Base-by-base conservation (phyloP, 176 grass and related monocot genomes). In the Juncus effusus region DNA sequence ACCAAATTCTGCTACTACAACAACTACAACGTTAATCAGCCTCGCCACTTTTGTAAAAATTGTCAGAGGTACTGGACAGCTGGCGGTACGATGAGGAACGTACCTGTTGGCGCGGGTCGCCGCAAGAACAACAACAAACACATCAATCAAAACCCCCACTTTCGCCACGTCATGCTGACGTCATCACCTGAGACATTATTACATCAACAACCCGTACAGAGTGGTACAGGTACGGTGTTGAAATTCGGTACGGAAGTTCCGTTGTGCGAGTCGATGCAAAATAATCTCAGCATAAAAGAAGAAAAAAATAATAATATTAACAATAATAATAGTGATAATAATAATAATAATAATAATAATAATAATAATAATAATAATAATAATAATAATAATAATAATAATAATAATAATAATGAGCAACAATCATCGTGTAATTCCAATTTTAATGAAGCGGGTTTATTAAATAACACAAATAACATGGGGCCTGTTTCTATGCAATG, bases 1-100 rank as follows among this genome's bases (percentile, higher is more conserved):
- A 97, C 88, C 16, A 97, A 97, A 74, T 96, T 96, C 50, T 89
- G 93, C 82, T 96, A 91, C 69, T 96, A 89, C 59, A 96, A 96
- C 72, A 92, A 97, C 55, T 89, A 91, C 77, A 97, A 86, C 36
- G 77, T 84, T 51, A 88, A 91, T 54, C 88, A 97, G 70, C 93
- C 93, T 28, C 87, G 93, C 63, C 93, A 97, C 78, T 89, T 75
- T 56, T 97, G 88, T 47, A 77, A 84, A 61, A 86, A 80, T 65
- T 97, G 94, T 61, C 81, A 89, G 78, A 89, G 88, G 49, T 93
- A 86, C 72, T 97, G 85, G 94, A 97, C 85, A 70, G 78, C 72
- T 0, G 94, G 94, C n/a, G 88, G 94, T 54, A 64, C 76, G 63
- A 86, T 89, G 73, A 78, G 94, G 60, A 86, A 97, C 79, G 94